Base-by-base conservation (phyloP, 495 filamentous ascomycete species). In the Elaphomyces granulatus region DNA sequence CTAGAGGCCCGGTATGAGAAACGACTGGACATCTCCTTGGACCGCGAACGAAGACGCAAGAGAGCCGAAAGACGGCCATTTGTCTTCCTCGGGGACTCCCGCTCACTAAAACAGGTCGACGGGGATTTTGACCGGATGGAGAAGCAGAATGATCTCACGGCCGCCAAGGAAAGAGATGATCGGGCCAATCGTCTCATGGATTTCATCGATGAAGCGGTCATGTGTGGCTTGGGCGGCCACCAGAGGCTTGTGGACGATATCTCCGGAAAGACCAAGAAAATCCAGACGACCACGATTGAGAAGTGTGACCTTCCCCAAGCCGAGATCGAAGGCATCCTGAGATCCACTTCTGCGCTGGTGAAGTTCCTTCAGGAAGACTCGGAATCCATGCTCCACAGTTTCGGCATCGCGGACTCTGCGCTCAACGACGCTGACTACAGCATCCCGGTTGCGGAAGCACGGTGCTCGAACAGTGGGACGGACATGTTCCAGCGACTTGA, bases 71-170 rank as follows among this genome's bases (percentile, higher is more conserved):
- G 68, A 20, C 60, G 66, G 17, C 66, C 66, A 3, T 58, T 67
- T 20, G 67, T 72, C 4, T 66, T 67, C 42, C 62, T 69, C 40
- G 70, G 68, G 15, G 67, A 71, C 39, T 61, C 63, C 31, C 44
- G 52, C 8, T 58, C 61, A 28, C 51, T 72, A 12, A 68, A 63
- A 40, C 60, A 62, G 39, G 45, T 73, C 3, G 70, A 72, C 32
- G 59, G 50, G n/a, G 66, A 73, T 16, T 73, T 73, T 42, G 65
- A 71, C 42, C 55, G 58, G 26, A 70, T 70, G 57, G 70, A 73
- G 42, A 67, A 61, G 33, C 64, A 64, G 32, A 67, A 68, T 34
- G 61, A 66, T 12, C 46, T 72, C 3, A 66, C 70, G 38, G 67
- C 68, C 6, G 67, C 65, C 28, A 60, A 63, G 45, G 61, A 70